phyloP scores from a whole-genome alignment of 2,329 filamentous ascomycete species.

The Aspergillus hortae region DNA sequence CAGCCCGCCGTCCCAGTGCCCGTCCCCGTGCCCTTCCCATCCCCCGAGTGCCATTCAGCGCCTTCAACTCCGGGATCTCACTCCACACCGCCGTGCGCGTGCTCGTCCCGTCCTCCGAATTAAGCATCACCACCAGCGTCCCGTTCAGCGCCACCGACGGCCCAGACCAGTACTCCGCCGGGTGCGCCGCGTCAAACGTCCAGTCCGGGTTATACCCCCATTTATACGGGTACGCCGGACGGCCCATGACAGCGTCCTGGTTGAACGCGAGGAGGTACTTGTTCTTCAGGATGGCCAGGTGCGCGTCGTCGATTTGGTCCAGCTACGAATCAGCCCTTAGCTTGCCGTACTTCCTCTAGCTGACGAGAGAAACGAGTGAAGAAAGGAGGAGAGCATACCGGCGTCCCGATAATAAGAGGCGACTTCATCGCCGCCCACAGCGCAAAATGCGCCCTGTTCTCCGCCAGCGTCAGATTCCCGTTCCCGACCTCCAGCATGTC shows the following conservation, averaged over 20 bases:
- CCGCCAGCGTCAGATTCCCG: conserved; percentile 42
- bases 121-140: conserved; percentile 31
- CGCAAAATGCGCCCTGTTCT: conserved; percentile 51
- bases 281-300: conserved; percentile 45
- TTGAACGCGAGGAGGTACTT: conserved; percentile 40
- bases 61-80: conserved; percentile 28
- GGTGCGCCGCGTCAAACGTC: conserved; percentile 31
- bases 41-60: not conserved
- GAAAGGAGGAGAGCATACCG: conserved; percentile 18
- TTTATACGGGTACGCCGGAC: conserved; percentile 42
- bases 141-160: conserved; percentile 24
- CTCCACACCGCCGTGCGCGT: conserved; percentile 26
- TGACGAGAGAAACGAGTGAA: too few species aligned
- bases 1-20: not conserved
- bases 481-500: conserved; percentile 54
- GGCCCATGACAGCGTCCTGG: conserved; percentile 45
- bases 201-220: conserved; percentile 34
- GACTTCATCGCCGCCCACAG: conserved; percentile 52
- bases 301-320: conserved; percentile 27
- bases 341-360: not conserved
- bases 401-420: conserved; percentile 48
- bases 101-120: conserved; percentile 21
- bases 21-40: not conserved
- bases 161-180: conserved; percentile 37
- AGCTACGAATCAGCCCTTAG: not conserved